These are phyloP conservation scores for Niebla homalea DNA, from an alignment of 495 filamentous ascomycete genomes.

Conservation along the genomic window DNA sequence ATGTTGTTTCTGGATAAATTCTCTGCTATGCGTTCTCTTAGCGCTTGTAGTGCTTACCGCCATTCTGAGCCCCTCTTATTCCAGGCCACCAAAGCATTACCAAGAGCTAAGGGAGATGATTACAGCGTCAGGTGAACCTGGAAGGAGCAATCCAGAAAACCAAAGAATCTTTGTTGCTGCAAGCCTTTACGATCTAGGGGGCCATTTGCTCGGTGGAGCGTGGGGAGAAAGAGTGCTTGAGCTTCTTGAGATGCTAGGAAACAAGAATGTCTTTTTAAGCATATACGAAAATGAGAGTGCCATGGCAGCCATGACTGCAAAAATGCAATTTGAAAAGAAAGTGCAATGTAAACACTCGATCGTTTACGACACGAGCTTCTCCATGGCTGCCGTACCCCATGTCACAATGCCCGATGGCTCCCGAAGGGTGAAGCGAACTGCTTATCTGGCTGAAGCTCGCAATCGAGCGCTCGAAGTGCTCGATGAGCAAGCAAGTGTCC, in stretches of 20 bases:
- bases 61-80: constrained; percentile 48
- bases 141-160: constrained; percentile 46
- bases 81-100: constrained; percentile 39
- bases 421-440: constrained; percentile 53
- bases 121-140: constrained; percentile 25
- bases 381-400: constrained; percentile 36
- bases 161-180: constrained; percentile 67
- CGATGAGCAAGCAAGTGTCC: constrained; percentile 22
- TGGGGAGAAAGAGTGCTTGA: constrained; percentile 54
- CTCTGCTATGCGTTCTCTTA: constrained; percentile 54
- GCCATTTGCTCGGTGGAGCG: constrained; percentile 43
- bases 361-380: constrained; percentile 41
- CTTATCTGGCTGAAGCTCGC: constrained; percentile 63
- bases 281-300: constrained; percentile 64
- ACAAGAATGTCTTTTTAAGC: constrained; percentile 36
- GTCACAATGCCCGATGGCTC: constrained; percentile 50
- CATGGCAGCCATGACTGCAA: constrained; percentile 28
- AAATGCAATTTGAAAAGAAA: constrained; percentile 29
- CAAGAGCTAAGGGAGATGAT: constrained; percentile 25
- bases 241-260: constrained; percentile 47
- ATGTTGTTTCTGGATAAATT: constrained; percentile 48
- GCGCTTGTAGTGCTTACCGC: constrained; percentile 39
- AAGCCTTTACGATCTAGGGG: constrained; percentile 53
- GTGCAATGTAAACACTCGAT: constrained; percentile 38
- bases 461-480: constrained; percentile 61